Evolutionary conservation across 352 stramenopile species (phyloP).

Genomic region (Plasmopara halstedii): DNA sequence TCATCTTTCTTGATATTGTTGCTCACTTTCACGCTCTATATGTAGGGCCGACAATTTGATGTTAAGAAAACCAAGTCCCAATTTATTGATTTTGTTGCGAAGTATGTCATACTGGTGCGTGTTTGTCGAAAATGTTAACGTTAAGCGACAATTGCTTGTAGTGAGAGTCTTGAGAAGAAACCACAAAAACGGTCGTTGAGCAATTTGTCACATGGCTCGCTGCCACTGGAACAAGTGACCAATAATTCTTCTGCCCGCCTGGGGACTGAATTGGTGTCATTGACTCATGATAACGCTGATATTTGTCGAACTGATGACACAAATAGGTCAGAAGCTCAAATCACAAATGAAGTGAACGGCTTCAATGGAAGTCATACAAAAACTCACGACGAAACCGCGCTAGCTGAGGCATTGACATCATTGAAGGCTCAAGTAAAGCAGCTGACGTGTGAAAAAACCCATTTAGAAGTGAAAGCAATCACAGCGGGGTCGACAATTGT

Average conservation of each 20-base stretch:
- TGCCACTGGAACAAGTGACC: conserved; percentile 1
- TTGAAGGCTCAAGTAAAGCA: conserved; percentile 15
- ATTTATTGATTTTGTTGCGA: conserved; percentile 13
- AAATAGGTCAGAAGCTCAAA: conserved; percentile 1
- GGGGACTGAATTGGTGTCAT: not conserved
- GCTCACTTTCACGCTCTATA: not conserved
- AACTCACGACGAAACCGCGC: conserved; percentile 8
- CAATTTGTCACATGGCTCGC: conserved; percentile 1
- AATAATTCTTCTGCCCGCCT: conserved; percentile 4
- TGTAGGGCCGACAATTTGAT: conserved; percentile 7
- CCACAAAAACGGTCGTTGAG: conserved; percentile 1
- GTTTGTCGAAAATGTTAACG: not conserved
- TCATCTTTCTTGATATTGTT: not conserved
- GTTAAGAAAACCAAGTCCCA: conserved; percentile 16
- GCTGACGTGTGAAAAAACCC: conserved; percentile 17
- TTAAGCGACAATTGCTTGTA: conserved; percentile 1
- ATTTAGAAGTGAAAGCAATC: conserved; percentile 15
- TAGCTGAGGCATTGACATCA: conserved; percentile 15
- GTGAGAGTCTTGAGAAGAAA: conserved; percentile 18
- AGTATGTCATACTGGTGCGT: conserved; percentile 5
- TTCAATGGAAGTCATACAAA: conserved; percentile 1
- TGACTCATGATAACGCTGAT: not conserved
- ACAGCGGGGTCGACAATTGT: conserved; percentile 11
- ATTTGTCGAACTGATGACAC: not conserved
- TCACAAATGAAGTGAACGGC: conserved; percentile 6